Conservation (phyloP, 306 rosid species). For the Begonia fuchsioides region DNA sequence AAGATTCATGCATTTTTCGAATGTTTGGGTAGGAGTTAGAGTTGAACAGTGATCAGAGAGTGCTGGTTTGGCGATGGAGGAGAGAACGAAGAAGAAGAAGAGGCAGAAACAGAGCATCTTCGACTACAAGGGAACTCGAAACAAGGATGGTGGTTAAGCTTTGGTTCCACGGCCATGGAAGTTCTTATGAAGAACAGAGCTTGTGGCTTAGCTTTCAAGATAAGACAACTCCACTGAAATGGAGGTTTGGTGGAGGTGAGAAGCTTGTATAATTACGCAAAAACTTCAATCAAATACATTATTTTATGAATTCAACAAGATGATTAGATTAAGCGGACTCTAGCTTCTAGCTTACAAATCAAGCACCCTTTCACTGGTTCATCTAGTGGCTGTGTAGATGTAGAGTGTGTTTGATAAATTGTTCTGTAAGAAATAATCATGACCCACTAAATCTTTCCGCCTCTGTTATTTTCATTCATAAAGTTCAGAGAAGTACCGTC, state of each 20-base stretch:
- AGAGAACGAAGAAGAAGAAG: slow-evolving; percentile 19
- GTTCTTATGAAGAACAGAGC: background rate
- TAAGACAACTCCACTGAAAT: slow-evolving; percentile 16
- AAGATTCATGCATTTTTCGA: slow-evolving; percentile 65
- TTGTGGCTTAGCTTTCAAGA: slow-evolving; percentile 67
- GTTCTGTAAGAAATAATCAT: too few relatives aligned
- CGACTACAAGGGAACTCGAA: slow-evolving; percentile 6
- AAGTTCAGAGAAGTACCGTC: too few relatives aligned
- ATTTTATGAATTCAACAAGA: too few relatives aligned
- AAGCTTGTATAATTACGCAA: too few relatives aligned
- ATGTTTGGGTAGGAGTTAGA: slow-evolving; percentile 37
- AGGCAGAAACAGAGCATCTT: slow-evolving; percentile 20
- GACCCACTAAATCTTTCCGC: too few relatives aligned
- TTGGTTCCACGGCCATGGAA: slow-evolving; percentile 13
- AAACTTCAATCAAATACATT: too few relatives aligned
- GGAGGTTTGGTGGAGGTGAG: slow-evolving; percentile 34
- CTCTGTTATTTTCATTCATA: too few relatives aligned
- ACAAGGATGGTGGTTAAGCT: slow-evolving; percentile 10
- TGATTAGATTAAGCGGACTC: too few relatives aligned
- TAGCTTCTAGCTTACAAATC: too few relatives aligned
- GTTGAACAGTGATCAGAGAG: slow-evolving; percentile 62
- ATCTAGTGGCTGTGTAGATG: too few relatives aligned
- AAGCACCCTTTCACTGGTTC: too few relatives aligned
- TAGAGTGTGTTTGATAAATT: too few relatives aligned
- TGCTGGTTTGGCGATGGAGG: slow-evolving; percentile 18